Conservation (phyloP, 2,329 filamentous ascomycete species). For the Cladorrhinum sp. region DNA sequence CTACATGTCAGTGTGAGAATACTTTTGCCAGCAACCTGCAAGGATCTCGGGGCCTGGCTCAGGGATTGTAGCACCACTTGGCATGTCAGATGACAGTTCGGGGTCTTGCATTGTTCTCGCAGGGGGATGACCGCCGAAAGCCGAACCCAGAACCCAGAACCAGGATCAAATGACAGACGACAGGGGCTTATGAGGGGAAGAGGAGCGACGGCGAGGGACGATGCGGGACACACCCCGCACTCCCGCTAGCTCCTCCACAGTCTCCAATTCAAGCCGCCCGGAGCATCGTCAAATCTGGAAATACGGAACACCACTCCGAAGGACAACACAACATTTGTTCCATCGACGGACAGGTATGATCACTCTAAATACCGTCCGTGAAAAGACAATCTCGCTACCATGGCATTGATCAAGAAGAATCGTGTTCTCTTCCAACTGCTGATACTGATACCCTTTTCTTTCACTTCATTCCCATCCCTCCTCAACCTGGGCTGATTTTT, state of each 20-base stretch:
- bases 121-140: too few species aligned
- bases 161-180: not conserved
- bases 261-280: slow-evolving; percentile 15
- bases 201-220: not conserved
- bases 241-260: slow-evolving; percentile 6
- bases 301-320: slow-evolving; percentile 29
- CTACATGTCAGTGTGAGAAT: too few species aligned
- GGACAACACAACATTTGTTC: slow-evolving; percentile 26
- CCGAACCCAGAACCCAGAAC: not conserved
- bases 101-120: too few species aligned
- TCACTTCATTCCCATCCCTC: not conserved
- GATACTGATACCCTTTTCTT: not conserved
- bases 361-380: slow-evolving; percentile 15
- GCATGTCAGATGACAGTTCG: too few species aligned
- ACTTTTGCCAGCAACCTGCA: too few species aligned
- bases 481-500: not conserved
- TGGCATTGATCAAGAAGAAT: not conserved
- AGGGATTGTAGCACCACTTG: too few species aligned
- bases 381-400: not conserved
- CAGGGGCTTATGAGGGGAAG: not conserved
- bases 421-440: not conserved
- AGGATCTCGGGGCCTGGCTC: too few species aligned
- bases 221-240: not conserved
- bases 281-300: slow-evolving; percentile 28
- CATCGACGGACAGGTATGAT: slow-evolving; percentile 5